Evolutionary conservation across 306 rosid genomes (phyloP).

Genomic region (Gynostemma pentaphyllum): DNA sequence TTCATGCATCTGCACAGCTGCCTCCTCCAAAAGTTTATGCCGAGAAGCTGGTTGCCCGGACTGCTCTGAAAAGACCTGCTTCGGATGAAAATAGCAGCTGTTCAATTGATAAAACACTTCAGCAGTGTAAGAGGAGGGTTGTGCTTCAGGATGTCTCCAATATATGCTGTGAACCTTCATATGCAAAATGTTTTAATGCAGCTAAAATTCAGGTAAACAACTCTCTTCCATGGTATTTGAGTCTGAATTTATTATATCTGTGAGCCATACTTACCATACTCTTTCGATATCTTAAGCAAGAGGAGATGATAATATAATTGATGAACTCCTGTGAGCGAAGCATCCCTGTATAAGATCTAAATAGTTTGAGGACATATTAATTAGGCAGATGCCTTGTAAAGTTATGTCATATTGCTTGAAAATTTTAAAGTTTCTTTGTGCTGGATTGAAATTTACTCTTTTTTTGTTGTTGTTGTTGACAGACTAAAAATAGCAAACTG

Average conservation of each 20-base stretch:
- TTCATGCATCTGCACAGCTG: slow-evolving; percentile 32
- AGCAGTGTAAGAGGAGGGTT: slow-evolving; percentile 45
- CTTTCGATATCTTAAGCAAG: background rate
- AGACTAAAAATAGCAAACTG: slow-evolving; percentile 48
- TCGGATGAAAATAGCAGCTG: slow-evolving; percentile 17
- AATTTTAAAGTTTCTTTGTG: background rate
- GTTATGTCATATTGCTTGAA: background rate
- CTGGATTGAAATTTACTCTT: background rate
- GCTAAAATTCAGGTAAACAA: slow-evolving; percentile 49
- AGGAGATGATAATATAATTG: background rate
- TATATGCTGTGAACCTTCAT: slow-evolving; percentile 32
- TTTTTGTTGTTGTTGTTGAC: slow-evolving; percentile 12
- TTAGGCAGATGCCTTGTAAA: background rate
- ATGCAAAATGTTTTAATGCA: slow-evolving; percentile 32
- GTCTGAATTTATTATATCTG: slow-evolving; percentile 10
- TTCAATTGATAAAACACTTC: slow-evolving; percentile 24
- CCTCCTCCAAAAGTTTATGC: slow-evolving; percentile 38
- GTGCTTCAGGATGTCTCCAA: slow-evolving; percentile 69
- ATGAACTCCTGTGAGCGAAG: background rate
- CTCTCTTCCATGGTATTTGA: background rate
- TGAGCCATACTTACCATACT: slow-evolving; percentile 1
- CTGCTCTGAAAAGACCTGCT: slow-evolving; percentile 33
- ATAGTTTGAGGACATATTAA: background rate
- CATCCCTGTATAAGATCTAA: background rate
- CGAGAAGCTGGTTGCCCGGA: slow-evolving; percentile 29